A percentile compares a stretch with the other conserved stretches of the same genome.
Conservation (phyloP, 176 grass and related monocot species). For the Eragrostis nindensis region DNA sequence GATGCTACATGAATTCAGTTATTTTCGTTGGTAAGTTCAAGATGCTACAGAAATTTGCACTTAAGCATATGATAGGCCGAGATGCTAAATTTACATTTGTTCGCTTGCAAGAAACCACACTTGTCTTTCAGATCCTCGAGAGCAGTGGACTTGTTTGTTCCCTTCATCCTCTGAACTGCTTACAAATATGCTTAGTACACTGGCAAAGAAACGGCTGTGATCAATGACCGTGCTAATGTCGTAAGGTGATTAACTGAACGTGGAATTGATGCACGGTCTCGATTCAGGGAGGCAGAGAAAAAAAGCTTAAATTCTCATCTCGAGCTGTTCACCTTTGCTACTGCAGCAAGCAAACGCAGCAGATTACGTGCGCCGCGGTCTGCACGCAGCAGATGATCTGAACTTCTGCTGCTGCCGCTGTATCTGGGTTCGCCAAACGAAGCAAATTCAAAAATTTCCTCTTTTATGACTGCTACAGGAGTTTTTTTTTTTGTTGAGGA, state of each 20-base stretch:
- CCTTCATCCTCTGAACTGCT: neutral
- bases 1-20: too few relatives aligned
- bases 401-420: conserved; percentile 2
- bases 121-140: neutral
- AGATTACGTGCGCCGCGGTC: conserved; percentile 37
- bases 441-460: neutral
- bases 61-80: too few relatives aligned
- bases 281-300: conserved; percentile 1
- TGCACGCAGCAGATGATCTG: neutral
- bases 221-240: neutral
- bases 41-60: too few relatives aligned
- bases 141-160: neutral
- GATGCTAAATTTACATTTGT: neutral
- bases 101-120: neutral
- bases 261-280: neutral
- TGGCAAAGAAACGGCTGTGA: neutral
- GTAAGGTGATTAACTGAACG: neutral
- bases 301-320: conserved; percentile 15
- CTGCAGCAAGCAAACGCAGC: conserved; percentile 43
- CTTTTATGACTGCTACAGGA: too few relatives aligned
- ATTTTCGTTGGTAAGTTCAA: too few relatives aligned
- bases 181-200: neutral
- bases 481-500: too few relatives aligned
- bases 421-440: neutral
- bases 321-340: conserved; percentile 51